These are phyloP conservation scores for Thymus mandschuricus DNA, from an alignment of 257 asterid genomes.

Conservation along the genomic window DNA sequence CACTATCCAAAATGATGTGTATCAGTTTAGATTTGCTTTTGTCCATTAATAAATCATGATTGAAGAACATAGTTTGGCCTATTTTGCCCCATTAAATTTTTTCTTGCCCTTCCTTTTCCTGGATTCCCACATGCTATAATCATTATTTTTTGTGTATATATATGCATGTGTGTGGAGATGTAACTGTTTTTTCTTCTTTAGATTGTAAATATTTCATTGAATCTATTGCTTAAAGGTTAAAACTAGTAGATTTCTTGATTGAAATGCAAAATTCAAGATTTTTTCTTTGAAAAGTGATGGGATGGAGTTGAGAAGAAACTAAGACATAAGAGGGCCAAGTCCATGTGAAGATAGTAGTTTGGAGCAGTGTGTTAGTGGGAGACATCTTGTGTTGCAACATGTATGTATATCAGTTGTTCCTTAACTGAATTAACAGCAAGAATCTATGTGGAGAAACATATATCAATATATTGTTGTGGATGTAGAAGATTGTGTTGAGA, in stretches of 20 bases:
- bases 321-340: constrained; percentile 22
- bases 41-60: background rate
- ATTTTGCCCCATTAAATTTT: background rate
- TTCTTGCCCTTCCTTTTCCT: background rate
- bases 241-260: background rate
- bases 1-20: background rate
- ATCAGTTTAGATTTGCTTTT: constrained; percentile 17
- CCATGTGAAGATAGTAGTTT: constrained; percentile 25
- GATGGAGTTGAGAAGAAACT: background rate
- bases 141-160: background rate
- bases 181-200: too few relatives aligned
- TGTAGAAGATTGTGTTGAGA: background rate
- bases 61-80: background rate
- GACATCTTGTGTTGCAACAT: constrained; percentile 39
- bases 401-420: constrained; percentile 13
- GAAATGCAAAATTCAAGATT: background rate
- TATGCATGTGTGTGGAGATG: background rate
- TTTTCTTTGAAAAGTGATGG: too few relatives aligned
- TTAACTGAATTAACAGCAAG: constrained; percentile 32
- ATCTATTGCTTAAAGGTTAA: too few relatives aligned
- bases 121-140: constrained; percentile 18
- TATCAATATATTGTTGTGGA: background rate
- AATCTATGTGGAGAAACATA: too few relatives aligned
- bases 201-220: too few relatives aligned
- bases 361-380: constrained; percentile 40